These are phyloP conservation scores for Fusarium brachygibbosum DNA, from an alignment of 2,329 filamentous ascomycete genomes.

Conservation along the genomic window DNA sequence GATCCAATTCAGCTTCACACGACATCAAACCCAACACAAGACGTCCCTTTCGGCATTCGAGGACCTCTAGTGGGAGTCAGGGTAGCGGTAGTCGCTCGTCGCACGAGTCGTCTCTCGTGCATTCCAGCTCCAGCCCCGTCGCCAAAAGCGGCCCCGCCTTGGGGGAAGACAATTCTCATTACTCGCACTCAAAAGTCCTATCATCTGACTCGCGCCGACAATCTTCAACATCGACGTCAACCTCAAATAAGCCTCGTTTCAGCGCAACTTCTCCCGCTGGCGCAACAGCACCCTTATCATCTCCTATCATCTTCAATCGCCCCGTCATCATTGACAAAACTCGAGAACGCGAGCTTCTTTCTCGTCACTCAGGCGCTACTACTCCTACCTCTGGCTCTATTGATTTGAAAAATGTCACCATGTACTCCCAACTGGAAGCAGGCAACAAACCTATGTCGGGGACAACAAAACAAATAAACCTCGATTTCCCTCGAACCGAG, in stretches of 20 bases:
- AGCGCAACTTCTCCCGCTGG: slow-evolving; percentile 16
- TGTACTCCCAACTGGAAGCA: slow-evolving; percentile 52
- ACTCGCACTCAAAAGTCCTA: slow-evolving; percentile 37
- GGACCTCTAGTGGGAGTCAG: slow-evolving; percentile 48
- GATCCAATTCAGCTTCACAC: slow-evolving; percentile 39
- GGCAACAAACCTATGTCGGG: slow-evolving; percentile 49
- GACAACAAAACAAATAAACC: slow-evolving; percentile 53
- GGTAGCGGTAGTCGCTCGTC: slow-evolving; percentile 48
- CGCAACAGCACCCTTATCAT: slow-evolving; percentile 12
- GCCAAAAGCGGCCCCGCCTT: slow-evolving; percentile 48
- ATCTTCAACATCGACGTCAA: slow-evolving; percentile 35
- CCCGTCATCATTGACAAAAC: slow-evolving; percentile 37
- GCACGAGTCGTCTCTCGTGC: slow-evolving; percentile 49
- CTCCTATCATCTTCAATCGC: slow-evolving; percentile 44
- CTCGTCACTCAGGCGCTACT: slow-evolving; percentile 38
- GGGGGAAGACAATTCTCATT: slow-evolving; percentile 42
- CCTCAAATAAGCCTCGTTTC: slow-evolving; percentile 36
- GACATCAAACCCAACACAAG: slow-evolving; percentile 36
- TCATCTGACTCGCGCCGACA: slow-evolving; percentile 46
- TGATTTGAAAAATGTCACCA: slow-evolving; percentile 56
- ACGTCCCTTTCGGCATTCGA: slow-evolving; percentile 42
- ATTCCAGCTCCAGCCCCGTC: slow-evolving; percentile 43
- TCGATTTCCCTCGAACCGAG: slow-evolving; percentile 58
- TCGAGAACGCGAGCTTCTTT: slow-evolving; percentile 42
- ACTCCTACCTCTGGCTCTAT: slow-evolving; percentile 32